Percentiles rank a stretch among this genome's conserved stretches.
These are phyloP conservation scores for Botrytis tulipae DNA, from an alignment of 2,329 filamentous ascomycete genomes.

Conservation along the genomic window DNA sequence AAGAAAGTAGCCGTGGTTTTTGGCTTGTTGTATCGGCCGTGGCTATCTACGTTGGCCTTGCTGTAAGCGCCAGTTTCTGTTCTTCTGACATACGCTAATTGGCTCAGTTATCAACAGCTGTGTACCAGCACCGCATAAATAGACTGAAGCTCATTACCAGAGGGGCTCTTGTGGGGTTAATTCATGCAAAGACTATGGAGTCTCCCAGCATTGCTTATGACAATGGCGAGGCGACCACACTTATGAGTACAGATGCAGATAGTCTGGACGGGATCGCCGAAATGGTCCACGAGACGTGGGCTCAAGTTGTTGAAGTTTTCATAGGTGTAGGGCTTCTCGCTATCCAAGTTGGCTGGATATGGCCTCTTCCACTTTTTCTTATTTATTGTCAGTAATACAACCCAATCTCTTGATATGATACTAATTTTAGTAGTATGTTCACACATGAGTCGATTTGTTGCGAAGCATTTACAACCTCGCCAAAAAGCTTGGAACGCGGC, in stretches of 20 bases:
- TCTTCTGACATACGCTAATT: not conserved
- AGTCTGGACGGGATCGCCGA: constrained; percentile 37
- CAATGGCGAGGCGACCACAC: constrained; percentile 40
- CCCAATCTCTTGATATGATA: not conserved
- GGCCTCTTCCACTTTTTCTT: constrained; percentile 43
- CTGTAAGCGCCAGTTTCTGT: not conserved
- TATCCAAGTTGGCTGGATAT: constrained; percentile 45
- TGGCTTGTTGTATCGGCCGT: constrained; percentile 9
- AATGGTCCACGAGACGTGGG: constrained; percentile 47
- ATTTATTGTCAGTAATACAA: constrained; percentile 41
- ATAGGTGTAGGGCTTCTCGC: constrained; percentile 44
- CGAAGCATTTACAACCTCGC: constrained; percentile 38
- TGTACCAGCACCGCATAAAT: constrained; percentile 39
- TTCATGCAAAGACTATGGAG: constrained; percentile 39
- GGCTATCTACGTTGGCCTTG: constrained; percentile 6
- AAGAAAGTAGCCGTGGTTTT: constrained; percentile 9
- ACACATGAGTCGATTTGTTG: constrained; percentile 44
- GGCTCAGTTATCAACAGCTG: constrained; percentile 38
- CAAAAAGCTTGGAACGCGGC: constrained; percentile 45
- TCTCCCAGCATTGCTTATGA: constrained; percentile 33
- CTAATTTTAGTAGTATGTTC: constrained; percentile 41
- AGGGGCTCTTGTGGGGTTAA: constrained; percentile 41
- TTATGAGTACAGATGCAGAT: constrained; percentile 45
- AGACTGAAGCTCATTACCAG: constrained; percentile 40
- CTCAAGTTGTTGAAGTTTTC: constrained; percentile 43